Evolutionary conservation across 2,329 filamentous ascomycete genomes (phyloP).

Genomic region (Diaporthe vexans): DNA sequence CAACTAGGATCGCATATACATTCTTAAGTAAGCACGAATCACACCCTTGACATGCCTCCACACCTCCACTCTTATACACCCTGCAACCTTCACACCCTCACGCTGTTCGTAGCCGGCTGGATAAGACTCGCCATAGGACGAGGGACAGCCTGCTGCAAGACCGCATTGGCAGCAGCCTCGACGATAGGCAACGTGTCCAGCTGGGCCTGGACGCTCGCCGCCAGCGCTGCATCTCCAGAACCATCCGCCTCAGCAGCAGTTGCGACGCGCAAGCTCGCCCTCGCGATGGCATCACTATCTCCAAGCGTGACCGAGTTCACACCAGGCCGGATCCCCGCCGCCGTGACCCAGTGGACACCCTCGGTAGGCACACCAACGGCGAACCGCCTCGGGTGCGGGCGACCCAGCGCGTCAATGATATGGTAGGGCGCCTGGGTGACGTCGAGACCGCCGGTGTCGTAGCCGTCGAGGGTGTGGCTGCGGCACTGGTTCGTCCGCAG

Average conservation of each 20-base stretch:
- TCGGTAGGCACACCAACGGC: conserved; percentile 28
- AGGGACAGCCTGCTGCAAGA: conserved; percentile 2
- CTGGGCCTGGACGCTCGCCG: not conserved
- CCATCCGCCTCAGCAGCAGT: not conserved
- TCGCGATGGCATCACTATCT: conserved; percentile 11
- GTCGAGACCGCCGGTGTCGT: conserved; percentile 27
- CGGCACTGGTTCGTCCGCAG: conserved; percentile 18
- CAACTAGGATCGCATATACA: no score
- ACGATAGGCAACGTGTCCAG: not conserved
- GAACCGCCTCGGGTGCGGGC: conserved; percentile 5
- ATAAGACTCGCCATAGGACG: conserved; percentile 8
- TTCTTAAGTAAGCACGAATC: no score
- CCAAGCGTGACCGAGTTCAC: conserved; percentile 27
- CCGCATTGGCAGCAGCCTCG: not conserved
- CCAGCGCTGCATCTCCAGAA: not conserved
- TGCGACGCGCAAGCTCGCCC: not conserved
- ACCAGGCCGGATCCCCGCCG: not conserved
- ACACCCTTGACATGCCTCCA: no score
- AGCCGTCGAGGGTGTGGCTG: conserved; percentile 1
- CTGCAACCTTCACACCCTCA: not conserved
- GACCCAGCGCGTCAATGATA: conserved; percentile 14
- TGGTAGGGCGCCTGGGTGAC: conserved; percentile 20
- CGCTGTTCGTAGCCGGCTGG: not conserved
- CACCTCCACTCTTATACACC: not conserved
- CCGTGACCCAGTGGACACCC: conserved; percentile 29